Percentiles rank a stretch among this genome's conserved stretches.
Evolutionary conservation across 1,139 yeast species (phyloP).

Genomic region (Geotrichum macrosporum): DNA sequence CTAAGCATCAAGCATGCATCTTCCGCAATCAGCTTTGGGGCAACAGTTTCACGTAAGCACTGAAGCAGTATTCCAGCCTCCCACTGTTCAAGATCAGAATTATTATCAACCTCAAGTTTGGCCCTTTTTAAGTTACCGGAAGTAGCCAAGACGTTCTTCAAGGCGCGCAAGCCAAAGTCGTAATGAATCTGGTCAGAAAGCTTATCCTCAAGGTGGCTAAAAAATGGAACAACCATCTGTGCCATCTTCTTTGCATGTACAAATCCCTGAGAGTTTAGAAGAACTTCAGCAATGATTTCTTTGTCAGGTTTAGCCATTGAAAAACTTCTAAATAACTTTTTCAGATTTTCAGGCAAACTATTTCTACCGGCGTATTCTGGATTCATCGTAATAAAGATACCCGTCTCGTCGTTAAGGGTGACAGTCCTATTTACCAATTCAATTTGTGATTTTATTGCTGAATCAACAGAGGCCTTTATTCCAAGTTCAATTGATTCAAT

Average conservation of each 20-base stretch:
- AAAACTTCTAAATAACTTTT: conserved; percentile 69
- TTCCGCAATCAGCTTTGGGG: conserved; percentile 56
- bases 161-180: conserved; percentile 83
- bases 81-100: conserved; percentile 33
- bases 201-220: conserved; percentile 41
- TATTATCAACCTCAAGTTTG: conserved; percentile 10
- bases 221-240: conserved; percentile 51
- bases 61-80: conserved; percentile 48
- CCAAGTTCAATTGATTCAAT: conserved; percentile 62
- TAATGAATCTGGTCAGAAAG: conserved; percentile 66
- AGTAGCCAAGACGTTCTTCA: conserved; percentile 59
- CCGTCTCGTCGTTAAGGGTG: conserved; percentile 47
- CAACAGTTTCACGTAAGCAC: conserved; percentile 56
- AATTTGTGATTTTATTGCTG: conserved; percentile 32
- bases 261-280: conserved; percentile 73
- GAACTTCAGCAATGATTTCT: conserved; percentile 62
- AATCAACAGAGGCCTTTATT: conserved; percentile 22
- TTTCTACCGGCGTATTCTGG: conserved; percentile 86
- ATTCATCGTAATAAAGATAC: conserved; percentile 86
- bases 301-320: conserved; percentile 74
- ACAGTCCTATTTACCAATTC: conserved; percentile 49
- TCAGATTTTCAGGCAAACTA: conserved; percentile 78
- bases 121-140: conserved; percentile 52
- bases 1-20: conserved; percentile 47
- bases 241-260: conserved; percentile 48